Percentiles rank a stretch among this genome's conserved stretches.
Conservation (phyloP, 1,139 yeast species). For the Pneumocystis sp. region DNA sequence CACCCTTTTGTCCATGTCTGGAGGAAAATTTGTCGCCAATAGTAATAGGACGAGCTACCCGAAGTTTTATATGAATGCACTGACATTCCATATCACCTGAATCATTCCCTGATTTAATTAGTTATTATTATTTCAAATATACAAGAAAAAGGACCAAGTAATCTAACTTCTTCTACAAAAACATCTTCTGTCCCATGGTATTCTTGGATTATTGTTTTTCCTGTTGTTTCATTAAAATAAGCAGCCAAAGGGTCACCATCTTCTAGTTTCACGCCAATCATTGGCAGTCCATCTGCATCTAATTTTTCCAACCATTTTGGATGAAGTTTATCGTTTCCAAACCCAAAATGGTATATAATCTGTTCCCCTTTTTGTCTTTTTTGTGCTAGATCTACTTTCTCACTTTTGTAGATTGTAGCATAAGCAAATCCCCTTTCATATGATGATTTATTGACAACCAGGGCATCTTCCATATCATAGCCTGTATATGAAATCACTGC, state of each 20-base stretch:
- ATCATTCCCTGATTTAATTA: conserved; percentile 46
- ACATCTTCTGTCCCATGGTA: conserved; percentile 94
- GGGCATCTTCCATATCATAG: conserved; percentile 98
- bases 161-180: conserved; percentile 84
- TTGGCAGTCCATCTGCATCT: conserved; percentile 87
- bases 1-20: conserved; percentile 99
- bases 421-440: conserved; percentile 97
- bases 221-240: conserved; percentile 76
- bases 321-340: conserved; percentile 88
- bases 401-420: conserved; percentile 91
- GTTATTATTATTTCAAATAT: background rate
- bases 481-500: conserved; percentile 98
- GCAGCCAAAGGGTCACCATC: conserved; percentile 97
- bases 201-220: conserved; percentile 81
- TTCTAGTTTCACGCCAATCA: conserved; percentile 70
- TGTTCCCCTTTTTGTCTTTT: conserved; percentile 88
- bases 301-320: conserved; percentile 68
- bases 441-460: conserved; percentile 93
- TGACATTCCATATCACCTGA: conserved; percentile 60
- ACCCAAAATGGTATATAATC: conserved; percentile 84
- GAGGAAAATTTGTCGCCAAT: conserved; percentile 98
- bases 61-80: conserved; percentile 69
- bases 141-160: conserved; percentile 26
- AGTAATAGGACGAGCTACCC: conserved; percentile 81
- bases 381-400: conserved; percentile 67